Percentiles rank a stretch among this genome's conserved stretches.
These are phyloP conservation scores for Borealophlyctis nickersoniae DNA, from an alignment of 192 early-diverging fungal species.

Conservation along the genomic window DNA sequence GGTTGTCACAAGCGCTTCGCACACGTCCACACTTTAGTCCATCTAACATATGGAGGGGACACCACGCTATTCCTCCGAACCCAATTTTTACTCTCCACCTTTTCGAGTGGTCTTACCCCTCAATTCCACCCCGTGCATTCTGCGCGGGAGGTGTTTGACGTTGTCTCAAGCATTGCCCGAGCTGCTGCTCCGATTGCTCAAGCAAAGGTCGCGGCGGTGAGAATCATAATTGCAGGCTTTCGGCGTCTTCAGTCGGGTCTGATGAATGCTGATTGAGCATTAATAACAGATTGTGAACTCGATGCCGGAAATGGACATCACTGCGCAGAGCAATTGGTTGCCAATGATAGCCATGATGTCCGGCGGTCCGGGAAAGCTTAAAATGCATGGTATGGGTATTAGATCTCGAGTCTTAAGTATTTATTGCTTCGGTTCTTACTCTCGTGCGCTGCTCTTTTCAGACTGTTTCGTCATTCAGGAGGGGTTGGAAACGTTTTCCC, in stretches of 20 bases:
- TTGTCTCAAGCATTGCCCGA: neutral
- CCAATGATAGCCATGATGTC: conserved; percentile 18
- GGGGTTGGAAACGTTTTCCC: conserved; percentile 10
- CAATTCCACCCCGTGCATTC: neutral
- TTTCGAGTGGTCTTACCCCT: neutral
- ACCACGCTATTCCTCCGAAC: neutral
- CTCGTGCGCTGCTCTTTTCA: neutral
- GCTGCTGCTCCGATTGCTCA: neutral
- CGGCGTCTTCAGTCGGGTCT: neutral
- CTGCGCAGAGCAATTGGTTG: conserved; percentile 8
- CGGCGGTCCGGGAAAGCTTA: conserved; percentile 8
- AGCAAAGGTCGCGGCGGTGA: neutral
- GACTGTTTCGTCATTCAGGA: conserved; percentile 33
- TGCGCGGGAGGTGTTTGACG: neutral
- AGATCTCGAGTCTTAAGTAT: neutral
- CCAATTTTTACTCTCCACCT: neutral
- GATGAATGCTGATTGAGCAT: neutral
- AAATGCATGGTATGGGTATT: conserved; percentile 12
- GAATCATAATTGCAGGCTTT: neutral
- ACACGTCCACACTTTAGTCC: neutral
- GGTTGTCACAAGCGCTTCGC: neutral
- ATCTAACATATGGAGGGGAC: neutral
- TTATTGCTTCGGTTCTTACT: neutral
- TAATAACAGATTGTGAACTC: conserved; percentile 4
- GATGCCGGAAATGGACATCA: conserved; percentile 1